Evolutionary conservation across 2,329 filamentous ascomycete genomes (phyloP).

Genomic region (Penicillium sp.): DNA sequence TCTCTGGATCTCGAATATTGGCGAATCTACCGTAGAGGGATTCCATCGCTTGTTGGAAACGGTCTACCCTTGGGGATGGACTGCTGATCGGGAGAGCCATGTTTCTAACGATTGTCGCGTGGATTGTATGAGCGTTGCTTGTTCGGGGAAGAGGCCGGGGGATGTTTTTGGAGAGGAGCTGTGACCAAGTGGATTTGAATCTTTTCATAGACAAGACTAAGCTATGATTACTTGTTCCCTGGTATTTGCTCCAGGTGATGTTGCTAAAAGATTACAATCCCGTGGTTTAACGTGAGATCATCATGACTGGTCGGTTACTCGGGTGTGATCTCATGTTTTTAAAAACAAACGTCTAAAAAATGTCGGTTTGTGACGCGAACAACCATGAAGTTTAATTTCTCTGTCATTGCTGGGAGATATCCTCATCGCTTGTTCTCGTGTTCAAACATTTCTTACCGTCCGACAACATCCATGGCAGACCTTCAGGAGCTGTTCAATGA

Average conservation of each 20-base stretch:
- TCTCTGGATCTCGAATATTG: constrained; percentile 27
- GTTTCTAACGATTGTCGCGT: background rate
- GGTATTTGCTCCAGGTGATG: background rate
- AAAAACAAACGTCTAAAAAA: background rate
- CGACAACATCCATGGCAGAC: constrained; percentile 23
- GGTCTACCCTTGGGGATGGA: constrained; percentile 25
- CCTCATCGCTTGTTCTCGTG: background rate
- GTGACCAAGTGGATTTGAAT: background rate
- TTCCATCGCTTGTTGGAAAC: constrained; percentile 39
- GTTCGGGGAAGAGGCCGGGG: background rate
- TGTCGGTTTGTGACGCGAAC: background rate
- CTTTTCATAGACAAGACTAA: background rate
- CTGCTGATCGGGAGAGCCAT: constrained; percentile 21
- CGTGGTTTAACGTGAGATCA: constrained; percentile 27
- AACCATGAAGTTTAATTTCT: background rate
- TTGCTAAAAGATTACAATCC: constrained; percentile 1
- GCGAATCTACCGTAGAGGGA: constrained; percentile 41
- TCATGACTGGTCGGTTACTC: constrained; percentile 25
- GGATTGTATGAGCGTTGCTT: background rate
- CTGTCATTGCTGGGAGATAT: background rate
- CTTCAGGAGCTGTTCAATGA: constrained; percentile 35
- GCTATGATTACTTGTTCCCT: background rate
- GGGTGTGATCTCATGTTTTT: constrained; percentile 23
- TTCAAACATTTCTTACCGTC: background rate
- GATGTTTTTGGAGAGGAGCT: background rate